Percentiles rank a stretch among this genome's conserved stretches.
Evolutionary conservation across 176 grass and related monocot species (phyloP).

Genomic region (Thinopyrum elongatum): DNA sequence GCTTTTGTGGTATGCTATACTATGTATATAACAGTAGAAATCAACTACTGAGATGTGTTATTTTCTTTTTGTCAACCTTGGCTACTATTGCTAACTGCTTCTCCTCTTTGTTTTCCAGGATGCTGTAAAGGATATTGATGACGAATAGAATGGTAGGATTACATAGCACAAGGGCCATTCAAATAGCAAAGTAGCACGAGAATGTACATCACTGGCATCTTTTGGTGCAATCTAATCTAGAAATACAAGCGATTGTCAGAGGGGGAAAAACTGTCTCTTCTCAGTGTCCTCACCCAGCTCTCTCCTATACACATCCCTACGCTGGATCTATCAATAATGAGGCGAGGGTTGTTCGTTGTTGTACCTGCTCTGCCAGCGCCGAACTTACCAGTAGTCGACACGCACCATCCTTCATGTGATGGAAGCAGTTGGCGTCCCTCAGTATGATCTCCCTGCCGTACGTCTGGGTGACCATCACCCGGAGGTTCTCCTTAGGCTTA

Average conservation of each 20-base stretch:
- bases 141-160: constrained; percentile 44
- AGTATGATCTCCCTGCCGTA: constrained; percentile 51
- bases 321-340: background rate
- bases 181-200: constrained; percentile 35
- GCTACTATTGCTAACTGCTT: background rate
- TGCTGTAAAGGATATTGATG: constrained; percentile 96
- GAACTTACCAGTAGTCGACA: constrained; percentile 64
- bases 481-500: constrained; percentile 40
- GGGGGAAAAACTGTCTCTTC: background rate
- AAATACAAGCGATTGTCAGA: constrained; percentile 41
- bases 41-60: background rate
- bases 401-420: constrained; percentile 44
- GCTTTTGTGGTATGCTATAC: background rate
- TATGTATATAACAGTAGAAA: background rate
- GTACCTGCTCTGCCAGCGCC: no score
- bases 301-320: background rate
- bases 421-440: constrained; percentile 56
- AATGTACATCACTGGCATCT: constrained; percentile 55
- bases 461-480: constrained; percentile 40
- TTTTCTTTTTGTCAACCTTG: background rate
- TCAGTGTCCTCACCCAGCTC: background rate
- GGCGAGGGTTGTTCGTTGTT: background rate
- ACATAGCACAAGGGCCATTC: constrained; percentile 19
- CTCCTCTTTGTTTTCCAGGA: constrained; percentile 53
- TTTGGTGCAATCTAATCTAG: constrained; percentile 48